Evolutionary conservation across 2,329 filamentous ascomycete genomes (phyloP), one percentile per base, ranked within the genome.

Genomic region (Epichloe sibirici): DNA sequence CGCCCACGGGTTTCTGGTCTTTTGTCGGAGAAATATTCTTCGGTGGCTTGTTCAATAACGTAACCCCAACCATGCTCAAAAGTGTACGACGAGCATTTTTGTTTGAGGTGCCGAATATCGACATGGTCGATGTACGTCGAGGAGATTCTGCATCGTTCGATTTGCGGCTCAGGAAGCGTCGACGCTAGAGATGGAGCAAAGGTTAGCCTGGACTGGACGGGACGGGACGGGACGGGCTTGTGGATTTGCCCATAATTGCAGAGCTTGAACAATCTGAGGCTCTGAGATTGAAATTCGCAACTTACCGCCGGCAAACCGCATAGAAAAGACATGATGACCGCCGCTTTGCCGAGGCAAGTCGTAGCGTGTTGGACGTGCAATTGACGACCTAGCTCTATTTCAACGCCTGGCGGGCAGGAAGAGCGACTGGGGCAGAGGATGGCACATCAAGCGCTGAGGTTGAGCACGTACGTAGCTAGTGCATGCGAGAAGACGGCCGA

Each of bases 81-180:
- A 72, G 57, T n/a, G 61, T 56, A 25, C 53, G 47, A 23, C 61
- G 59, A 25, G 66, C 61, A 25, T 62, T 55, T 45, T 59, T 53
- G 45, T 70, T 69, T 25, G 66, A 63, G 52, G 65, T 66, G 48
- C 64, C 69, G 50, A 71, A 69, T 52, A 72, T 66, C 51, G 69
- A 71, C 58, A 71, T 64, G 38, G 69, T 71, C 23, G 63, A 66
- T 44, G 60, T 55, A 28, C 69, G 69, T 44, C 59, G 57, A 45
- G 61, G 66, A 52, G 59, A 57, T 28, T 61, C 56, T 21, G 49
- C 3, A 5, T 54, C 49, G 28, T 48, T 35, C 23, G 40, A 42
- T 31, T 53, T 54, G 48, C 53, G 51, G 15, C 57, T 53, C 5
- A 52, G 31, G 28, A 56, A 57, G 34, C 56, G 57, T 39, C 57